phyloP scores from a whole-genome alignment of 2,329 filamentous ascomycete genomes.

The Fusarium sp. region DNA sequence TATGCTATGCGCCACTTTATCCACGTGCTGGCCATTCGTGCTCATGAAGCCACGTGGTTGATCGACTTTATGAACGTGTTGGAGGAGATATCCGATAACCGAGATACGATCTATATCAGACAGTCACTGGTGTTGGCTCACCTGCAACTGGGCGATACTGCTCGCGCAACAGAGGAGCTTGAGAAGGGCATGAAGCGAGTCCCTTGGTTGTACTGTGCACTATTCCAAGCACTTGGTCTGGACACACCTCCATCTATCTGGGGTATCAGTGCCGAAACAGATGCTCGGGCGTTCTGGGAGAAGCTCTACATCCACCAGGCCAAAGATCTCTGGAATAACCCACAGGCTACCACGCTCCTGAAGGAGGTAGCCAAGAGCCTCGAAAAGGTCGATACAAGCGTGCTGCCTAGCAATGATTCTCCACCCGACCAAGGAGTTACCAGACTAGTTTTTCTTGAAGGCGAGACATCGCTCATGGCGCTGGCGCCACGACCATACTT shows the following conservation, averaged over 20 bases:
- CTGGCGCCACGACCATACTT: conserved; percentile 76
- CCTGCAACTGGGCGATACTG: conserved; percentile 75
- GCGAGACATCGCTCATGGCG: conserved; percentile 77
- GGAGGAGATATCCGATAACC: conserved; percentile 53
- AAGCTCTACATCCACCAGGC: conserved; percentile 81
- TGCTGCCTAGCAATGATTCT: conserved; percentile 56
- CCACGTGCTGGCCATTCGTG: conserved; percentile 86
- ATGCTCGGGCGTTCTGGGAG: conserved; percentile 74
- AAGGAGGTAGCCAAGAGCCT: conserved; percentile 74
- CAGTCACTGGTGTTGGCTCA: conserved; percentile 84
- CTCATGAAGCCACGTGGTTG: conserved; percentile 81
- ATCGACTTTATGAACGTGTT: conserved; percentile 72
- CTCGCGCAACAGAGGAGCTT: conserved; percentile 74
- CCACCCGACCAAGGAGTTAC: conserved; percentile 66
- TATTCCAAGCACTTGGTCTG: conserved; percentile 85
- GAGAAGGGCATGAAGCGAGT: conserved; percentile 76
- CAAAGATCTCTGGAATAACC: conserved; percentile 88
- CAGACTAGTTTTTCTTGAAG: conserved; percentile 82
- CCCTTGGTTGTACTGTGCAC: conserved; percentile 85
- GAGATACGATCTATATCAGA: conserved; percentile 73
- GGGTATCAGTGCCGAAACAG: conserved; percentile 76
- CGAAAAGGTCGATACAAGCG: conserved; percentile 56
- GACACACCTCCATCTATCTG: conserved; percentile 85
- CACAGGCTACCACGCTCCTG: conserved; percentile 76
- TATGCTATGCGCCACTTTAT: conserved; percentile 85